Conservation (phyloP, 768 basidiomycete genomes). For the Crepidotus variabilis region DNA sequence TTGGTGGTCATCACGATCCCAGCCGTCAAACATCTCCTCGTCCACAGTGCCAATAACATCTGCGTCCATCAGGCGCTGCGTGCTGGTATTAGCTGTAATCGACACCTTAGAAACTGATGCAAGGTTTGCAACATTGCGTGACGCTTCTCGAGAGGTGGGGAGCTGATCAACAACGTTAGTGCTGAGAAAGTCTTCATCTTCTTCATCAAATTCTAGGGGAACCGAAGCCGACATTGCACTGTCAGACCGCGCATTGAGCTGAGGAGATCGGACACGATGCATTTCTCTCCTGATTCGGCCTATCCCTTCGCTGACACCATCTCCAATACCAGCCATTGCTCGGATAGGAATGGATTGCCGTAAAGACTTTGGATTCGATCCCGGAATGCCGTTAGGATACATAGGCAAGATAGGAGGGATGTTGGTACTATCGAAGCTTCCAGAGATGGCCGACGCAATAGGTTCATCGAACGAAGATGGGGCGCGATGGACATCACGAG, state of each 20-base stretch:
- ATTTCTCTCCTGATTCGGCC: conserved; percentile 58
- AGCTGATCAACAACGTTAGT: conserved; percentile 10
- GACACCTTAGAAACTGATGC: conserved; percentile 26
- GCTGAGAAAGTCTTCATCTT: conserved; percentile 55
- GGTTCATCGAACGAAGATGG: conserved; percentile 76
- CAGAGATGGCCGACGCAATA: conserved; percentile 67
- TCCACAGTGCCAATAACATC: conserved; percentile 24
- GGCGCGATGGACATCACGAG: conserved; percentile 37
- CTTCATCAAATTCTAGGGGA: conserved; percentile 61
- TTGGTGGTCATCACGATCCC: conserved; percentile 39
- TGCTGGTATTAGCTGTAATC: conserved; percentile 34
- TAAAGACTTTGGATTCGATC: conserved; percentile 33
- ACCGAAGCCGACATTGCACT: conserved; percentile 28
- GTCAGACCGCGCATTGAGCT: conserved; percentile 23
- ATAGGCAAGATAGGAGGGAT: conserved; percentile 59
- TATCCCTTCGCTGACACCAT: conserved; percentile 58
- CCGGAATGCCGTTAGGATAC: conserved; percentile 67
- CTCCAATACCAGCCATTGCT: conserved; percentile 46
- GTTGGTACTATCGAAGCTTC: conserved; percentile 50
- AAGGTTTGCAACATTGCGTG: conserved; percentile 24
- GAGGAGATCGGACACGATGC: conserved; percentile 45
- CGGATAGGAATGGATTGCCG: conserved; percentile 56
- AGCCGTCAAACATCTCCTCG: conserved; percentile 35
- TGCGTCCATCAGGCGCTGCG: conserved; percentile 29
- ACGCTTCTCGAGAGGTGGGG: conserved; percentile 15